phyloP scores from a whole-genome alignment of 2,329 filamentous ascomycete genomes.

The Fusarium oligoseptatum region DNA sequence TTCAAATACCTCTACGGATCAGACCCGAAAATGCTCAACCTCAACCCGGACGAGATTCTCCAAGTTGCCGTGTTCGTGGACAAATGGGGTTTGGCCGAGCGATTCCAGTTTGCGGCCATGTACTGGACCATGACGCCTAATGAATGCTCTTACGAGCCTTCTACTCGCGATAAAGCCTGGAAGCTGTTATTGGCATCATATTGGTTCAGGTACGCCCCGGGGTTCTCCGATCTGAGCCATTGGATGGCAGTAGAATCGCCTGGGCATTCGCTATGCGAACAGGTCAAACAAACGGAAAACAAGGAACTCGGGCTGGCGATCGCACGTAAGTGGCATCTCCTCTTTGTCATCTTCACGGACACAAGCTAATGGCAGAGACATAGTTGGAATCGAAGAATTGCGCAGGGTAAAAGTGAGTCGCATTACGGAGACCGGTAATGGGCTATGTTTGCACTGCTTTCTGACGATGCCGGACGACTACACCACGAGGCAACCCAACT shows the following conservation, averaged over 20 bases:
- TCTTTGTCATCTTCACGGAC: background rate
- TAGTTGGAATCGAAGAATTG: constrained; percentile 12
- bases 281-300: background rate
- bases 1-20: constrained; percentile 21
- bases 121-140: background rate
- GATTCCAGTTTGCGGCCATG: background rate
- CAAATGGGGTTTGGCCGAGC: background rate
- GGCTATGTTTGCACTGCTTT: constrained; percentile 13
- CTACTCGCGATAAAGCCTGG: background rate
- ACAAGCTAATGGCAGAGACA: background rate
- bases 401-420: background rate
- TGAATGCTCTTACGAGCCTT: background rate
- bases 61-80: background rate
- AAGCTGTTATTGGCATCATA: background rate
- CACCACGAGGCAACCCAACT: accelerated
- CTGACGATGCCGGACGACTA: background rate
- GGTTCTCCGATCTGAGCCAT: background rate
- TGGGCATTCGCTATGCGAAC: background rate
- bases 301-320: background rate
- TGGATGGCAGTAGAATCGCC: background rate
- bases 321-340: background rate
- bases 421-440: background rate
- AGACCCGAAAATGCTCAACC: constrained; percentile 11
- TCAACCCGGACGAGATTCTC: background rate
- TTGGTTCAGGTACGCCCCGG: background rate